These are phyloP conservation scores for Lathyrus oleraceus DNA, from an alignment of 306 rosid genomes.

Conservation along the genomic window DNA sequence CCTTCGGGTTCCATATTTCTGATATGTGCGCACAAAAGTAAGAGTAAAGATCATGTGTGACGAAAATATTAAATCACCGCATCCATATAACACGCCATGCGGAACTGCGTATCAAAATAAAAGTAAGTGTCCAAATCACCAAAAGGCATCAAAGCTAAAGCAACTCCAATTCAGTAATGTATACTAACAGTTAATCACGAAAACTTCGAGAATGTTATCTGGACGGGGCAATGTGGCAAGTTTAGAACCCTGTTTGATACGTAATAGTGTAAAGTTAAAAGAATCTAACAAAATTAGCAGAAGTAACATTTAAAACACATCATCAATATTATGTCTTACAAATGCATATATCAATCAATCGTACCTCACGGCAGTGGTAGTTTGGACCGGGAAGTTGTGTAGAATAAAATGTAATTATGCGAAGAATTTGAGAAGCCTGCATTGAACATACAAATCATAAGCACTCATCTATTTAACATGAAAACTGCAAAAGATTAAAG, in stretches of 20 bases:
- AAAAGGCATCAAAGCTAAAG: conserved; percentile 28
- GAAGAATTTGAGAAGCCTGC: conserved; percentile 80
- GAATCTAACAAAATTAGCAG: not conserved
- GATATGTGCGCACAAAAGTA: conserved; percentile 82
- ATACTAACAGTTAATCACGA: conserved; percentile 73
- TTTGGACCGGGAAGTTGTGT: conserved; percentile 97
- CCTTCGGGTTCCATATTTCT: conserved; percentile 86
- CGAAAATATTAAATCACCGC: conserved; percentile 98
- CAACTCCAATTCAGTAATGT: conserved; percentile 23
- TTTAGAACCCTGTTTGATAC: conserved; percentile 71
- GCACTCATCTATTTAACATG: not conserved
- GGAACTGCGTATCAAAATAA: conserved; percentile 72
- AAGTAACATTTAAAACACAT: not conserved
- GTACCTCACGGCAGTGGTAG: conserved; percentile 81
- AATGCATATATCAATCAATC: not conserved
- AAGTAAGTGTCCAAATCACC: conserved; percentile 26
- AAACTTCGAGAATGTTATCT: conserved; percentile 65
- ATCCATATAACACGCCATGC: conserved; percentile 81
- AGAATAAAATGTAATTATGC: conserved; percentile 73
- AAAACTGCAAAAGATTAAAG: conserved; percentile 4
- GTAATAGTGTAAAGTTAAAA: conserved; percentile 10
- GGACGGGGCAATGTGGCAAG: conserved; percentile 94
- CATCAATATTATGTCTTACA: not conserved
- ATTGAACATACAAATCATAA: conserved; percentile 19
- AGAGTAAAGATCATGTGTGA: conserved; percentile 98